Conservation (phyloP, 2,329 filamentous ascomycete genomes). For the Colletotrichum tropicale region DNA sequence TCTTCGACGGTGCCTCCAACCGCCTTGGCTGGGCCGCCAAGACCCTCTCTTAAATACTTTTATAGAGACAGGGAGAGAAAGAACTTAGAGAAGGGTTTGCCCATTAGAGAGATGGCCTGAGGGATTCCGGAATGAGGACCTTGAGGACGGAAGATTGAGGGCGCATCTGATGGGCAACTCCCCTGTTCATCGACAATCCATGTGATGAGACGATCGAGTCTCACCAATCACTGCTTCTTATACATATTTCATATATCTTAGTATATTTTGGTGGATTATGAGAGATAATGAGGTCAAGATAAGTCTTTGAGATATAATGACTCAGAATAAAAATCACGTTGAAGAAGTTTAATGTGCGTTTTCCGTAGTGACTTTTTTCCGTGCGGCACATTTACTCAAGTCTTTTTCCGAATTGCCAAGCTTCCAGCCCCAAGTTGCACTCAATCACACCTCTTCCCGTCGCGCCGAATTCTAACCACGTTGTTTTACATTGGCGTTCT, state of each 20-base stretch:
- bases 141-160: background rate
- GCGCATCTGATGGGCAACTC: background rate
- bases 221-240: background rate
- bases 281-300: background rate
- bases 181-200: background rate
- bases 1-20: constrained; percentile 53
- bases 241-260: background rate
- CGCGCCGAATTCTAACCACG: background rate
- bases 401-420: constrained; percentile 1
- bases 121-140: background rate
- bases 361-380: background rate
- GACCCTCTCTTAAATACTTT: background rate
- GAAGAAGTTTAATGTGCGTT: background rate
- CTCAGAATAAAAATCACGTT: background rate
- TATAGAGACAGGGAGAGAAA: background rate
- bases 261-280: background rate
- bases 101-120: background rate
- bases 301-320: background rate
- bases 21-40: constrained; percentile 43
- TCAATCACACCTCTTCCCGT: background rate
- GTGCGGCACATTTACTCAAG: background rate
- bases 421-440: background rate
- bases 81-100: background rate
- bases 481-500: background rate
- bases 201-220: background rate